These are phyloP conservation scores for Cladophialophora psammophila DNA, from an alignment of 2,329 filamentous ascomycete species.

Conservation along the genomic window DNA sequence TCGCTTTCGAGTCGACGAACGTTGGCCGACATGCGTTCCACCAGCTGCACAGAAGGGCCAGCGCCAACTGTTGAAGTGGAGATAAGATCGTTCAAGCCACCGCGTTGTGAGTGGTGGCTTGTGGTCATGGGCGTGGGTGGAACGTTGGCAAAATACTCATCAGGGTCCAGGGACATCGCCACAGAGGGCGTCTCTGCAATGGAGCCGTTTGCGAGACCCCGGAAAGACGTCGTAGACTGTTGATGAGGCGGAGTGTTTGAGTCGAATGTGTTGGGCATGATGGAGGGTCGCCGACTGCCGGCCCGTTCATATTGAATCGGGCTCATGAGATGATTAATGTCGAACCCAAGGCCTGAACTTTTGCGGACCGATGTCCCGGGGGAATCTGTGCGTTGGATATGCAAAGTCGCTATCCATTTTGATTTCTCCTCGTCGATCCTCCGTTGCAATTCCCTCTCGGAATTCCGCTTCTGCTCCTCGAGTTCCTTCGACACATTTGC, in stretches of 20 bases:
- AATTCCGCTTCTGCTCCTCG: constrained; percentile 65
- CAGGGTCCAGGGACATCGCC: constrained; percentile 57
- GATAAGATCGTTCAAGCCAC: constrained; percentile 81
- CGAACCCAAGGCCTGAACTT: constrained; percentile 44
- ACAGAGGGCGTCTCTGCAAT: constrained; percentile 54
- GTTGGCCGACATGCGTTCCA: constrained; percentile 93
- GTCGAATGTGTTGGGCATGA: constrained; percentile 47
- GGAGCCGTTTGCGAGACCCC: constrained; percentile 49
- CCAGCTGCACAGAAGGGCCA: constrained; percentile 90
- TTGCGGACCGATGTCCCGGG: constrained; percentile 53
- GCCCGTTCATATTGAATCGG: constrained; percentile 44
- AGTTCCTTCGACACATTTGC: constrained; percentile 64
- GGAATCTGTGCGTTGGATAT: constrained; percentile 50
- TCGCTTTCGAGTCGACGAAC: constrained; percentile 91
- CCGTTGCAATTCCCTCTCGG: constrained; percentile 64
- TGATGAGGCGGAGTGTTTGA: constrained; percentile 53
- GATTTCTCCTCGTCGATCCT: constrained; percentile 70
- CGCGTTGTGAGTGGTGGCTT: constrained; percentile 49
- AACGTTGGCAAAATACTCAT: constrained; percentile 53
- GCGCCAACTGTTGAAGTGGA: constrained; percentile 89
- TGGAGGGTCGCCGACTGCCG: constrained; percentile 51
- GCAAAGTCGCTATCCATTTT: constrained; percentile 61
- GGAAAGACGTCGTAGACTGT: constrained; percentile 54
- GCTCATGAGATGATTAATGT: constrained; percentile 48
- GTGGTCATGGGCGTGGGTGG: constrained; percentile 49